A percentile compares a stretch with the other conserved stretches of the same genome.
These are phyloP conservation scores for Spergularia bocconei DNA, from an alignment of 148 eudicot species.

Conservation along the genomic window DNA sequence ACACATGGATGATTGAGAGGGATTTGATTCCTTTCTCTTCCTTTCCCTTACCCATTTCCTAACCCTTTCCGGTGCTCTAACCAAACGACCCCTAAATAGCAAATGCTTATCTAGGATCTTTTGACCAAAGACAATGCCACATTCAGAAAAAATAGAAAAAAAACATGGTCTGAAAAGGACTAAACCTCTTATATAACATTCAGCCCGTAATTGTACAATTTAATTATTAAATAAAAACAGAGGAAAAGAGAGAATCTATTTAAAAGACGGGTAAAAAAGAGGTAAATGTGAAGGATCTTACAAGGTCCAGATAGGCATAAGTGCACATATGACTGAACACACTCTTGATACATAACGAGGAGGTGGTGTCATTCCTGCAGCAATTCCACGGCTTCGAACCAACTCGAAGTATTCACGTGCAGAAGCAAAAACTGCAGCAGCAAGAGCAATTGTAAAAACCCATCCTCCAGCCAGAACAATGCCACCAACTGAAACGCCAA, in stretches of 20 bases:
- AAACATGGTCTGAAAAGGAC: neutral
- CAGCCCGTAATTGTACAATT: neutral
- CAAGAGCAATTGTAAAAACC: conserved; percentile 72
- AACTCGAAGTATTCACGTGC: conserved; percentile 91
- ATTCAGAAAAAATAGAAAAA: conserved; percentile 1
- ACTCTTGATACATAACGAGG: conserved; percentile 90
- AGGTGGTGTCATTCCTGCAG: conserved; percentile 95
- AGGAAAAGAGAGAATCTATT: neutral
- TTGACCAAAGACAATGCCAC: neutral
- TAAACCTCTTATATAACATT: neutral
- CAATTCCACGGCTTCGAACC: conserved; percentile 85
- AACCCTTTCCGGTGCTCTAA: too few species aligned
- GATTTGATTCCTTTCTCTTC: too few species aligned
- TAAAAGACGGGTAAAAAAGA: neutral
- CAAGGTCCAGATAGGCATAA: conserved; percentile 86
- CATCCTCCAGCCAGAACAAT: conserved; percentile 92
- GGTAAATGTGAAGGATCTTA: conserved; percentile 41
- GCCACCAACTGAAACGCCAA: conserved; percentile 71
- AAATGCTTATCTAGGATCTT: neutral
- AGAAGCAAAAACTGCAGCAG: conserved; percentile 65
- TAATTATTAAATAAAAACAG: neutral
- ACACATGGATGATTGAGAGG: too few species aligned
- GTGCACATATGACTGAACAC: conserved; percentile 78
- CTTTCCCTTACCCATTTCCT: too few species aligned
- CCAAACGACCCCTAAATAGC: neutral